A percentile compares a stretch with the other conserved stretches of the same genome.
Evolutionary conservation across 495 filamentous ascomycete species (phyloP).

Genomic region (Trypethelium eluteriae): DNA sequence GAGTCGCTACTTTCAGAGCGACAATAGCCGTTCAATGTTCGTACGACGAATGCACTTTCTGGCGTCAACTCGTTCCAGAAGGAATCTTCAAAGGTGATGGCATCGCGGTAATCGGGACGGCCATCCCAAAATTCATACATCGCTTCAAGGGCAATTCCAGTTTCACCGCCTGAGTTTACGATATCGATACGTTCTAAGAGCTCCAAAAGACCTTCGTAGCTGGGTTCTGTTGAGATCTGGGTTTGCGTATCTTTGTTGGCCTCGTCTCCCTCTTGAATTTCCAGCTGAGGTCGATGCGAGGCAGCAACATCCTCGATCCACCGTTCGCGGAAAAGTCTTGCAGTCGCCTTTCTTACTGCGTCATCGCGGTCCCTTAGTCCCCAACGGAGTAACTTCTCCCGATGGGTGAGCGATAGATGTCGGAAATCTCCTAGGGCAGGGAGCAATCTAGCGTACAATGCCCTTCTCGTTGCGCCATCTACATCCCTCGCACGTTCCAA

Average conservation of each 20-base stretch:
- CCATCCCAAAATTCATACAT: slow-evolving; percentile 96
- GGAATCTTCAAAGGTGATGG: slow-evolving; percentile 67
- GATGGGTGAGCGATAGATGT: slow-evolving; percentile 87
- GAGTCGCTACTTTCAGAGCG: slow-evolving; percentile 39
- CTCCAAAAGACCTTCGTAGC: slow-evolving; percentile 70
- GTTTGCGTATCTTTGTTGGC: slow-evolving; percentile 28
- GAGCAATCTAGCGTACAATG: slow-evolving; percentile 78
- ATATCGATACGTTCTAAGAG: slow-evolving; percentile 91
- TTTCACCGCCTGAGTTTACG: slow-evolving; percentile 79
- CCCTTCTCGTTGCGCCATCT: slow-evolving; percentile 72
- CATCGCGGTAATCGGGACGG: slow-evolving; percentile 80
- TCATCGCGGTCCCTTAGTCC: slow-evolving; percentile 91
- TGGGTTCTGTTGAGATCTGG: slow-evolving; percentile 49
- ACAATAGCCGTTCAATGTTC: slow-evolving; percentile 92
- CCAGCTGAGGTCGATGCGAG: slow-evolving; percentile 37
- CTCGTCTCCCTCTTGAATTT: slow-evolving; percentile 35
- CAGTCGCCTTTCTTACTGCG: slow-evolving; percentile 84
- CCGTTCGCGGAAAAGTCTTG: slow-evolving; percentile 79
- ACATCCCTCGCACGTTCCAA: slow-evolving; percentile 85
- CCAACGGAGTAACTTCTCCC: slow-evolving; percentile 94
- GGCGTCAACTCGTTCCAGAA: slow-evolving; percentile 84
- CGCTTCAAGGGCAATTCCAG: slow-evolving; percentile 81
- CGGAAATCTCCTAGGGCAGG: slow-evolving; percentile 92
- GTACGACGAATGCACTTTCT: slow-evolving; percentile 77
- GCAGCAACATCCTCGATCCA: slow-evolving; percentile 94